Conservation (phyloP, 2,329 filamentous ascomycete genomes). For the Periconia macrospinosa region DNA sequence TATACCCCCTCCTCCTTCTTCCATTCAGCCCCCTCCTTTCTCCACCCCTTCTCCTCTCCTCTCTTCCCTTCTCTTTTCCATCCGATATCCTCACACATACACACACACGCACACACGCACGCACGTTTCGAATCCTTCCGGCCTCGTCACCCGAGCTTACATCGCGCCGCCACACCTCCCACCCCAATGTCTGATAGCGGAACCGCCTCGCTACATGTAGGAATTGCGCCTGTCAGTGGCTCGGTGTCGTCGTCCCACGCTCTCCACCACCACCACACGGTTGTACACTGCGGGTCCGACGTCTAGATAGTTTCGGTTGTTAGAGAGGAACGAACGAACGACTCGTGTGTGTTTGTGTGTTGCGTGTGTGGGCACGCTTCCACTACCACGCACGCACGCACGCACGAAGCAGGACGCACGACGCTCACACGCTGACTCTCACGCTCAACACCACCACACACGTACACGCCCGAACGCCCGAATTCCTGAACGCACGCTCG, state of each 20-base stretch:
- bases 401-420: too few relatives aligned
- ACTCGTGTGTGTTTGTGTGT: too few relatives aligned
- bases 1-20: neutral
- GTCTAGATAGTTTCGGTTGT: too few relatives aligned
- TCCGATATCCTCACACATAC: too few relatives aligned
- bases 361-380: neutral
- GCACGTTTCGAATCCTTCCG: neutral
- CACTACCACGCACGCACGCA: neutral
- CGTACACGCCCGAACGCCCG: too few relatives aligned
- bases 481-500: too few relatives aligned
- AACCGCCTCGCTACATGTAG: slow-evolving; percentile 14
- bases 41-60: neutral
- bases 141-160: slow-evolving; percentile 2
- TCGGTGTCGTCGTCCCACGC: slow-evolving; percentile 18
- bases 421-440: too few relatives aligned
- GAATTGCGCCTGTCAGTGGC: slow-evolving; percentile 23
- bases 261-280: slow-evolving; percentile 12
- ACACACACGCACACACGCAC: neutral
- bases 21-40: neutral
- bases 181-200: slow-evolving; percentile 26
- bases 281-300: slow-evolving; percentile 3
- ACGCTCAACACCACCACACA: too few relatives aligned
- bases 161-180: too few relatives aligned
- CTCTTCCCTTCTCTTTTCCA: neutral
- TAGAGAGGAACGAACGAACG: too few relatives aligned